These are phyloP conservation scores for Dysphania ambrosioides DNA, from an alignment of 148 eudicot species.

Conservation along the genomic window DNA sequence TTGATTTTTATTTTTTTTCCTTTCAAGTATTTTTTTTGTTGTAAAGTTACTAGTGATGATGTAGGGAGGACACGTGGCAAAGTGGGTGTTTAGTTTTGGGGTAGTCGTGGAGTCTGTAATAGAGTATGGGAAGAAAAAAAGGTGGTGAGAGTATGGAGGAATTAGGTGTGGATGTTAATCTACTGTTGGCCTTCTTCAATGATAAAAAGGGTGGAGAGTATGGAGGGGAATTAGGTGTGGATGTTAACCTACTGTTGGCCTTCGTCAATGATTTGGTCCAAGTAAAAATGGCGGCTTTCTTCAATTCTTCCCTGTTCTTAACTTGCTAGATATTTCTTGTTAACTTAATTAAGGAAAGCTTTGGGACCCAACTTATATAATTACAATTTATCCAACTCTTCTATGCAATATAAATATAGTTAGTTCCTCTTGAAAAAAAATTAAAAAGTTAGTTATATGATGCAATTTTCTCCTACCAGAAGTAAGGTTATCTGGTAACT, in stretches of 20 bases:
- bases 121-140: neutral
- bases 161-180: constrained; percentile 34
- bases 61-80: constrained; percentile 13
- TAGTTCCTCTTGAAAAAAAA: too few relatives aligned
- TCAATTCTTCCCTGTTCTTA: too few relatives aligned
- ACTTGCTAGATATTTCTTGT: too few relatives aligned
- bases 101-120: constrained; percentile 5
- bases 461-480: too few relatives aligned
- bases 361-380: too few relatives aligned
- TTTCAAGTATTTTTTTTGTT: too few relatives aligned
- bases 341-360: too few relatives aligned
- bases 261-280: constrained; percentile 10
- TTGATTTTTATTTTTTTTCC: neutral
- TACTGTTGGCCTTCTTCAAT: constrained; percentile 18
- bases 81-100: neutral
- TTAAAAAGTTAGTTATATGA: too few relatives aligned
- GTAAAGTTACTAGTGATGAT: neutral
- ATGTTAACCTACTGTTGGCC: constrained; percentile 31
- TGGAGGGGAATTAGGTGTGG: constrained; percentile 26
- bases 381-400: too few relatives aligned
- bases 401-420: too few relatives aligned
- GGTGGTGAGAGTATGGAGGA: constrained; percentile 1
- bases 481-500: too few relatives aligned
- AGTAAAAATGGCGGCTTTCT: constrained; percentile 13
- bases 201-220: neutral